Evolutionary conservation across 139 green algal genomes (phyloP).

Genomic region (Trebouxia sp.): DNA sequence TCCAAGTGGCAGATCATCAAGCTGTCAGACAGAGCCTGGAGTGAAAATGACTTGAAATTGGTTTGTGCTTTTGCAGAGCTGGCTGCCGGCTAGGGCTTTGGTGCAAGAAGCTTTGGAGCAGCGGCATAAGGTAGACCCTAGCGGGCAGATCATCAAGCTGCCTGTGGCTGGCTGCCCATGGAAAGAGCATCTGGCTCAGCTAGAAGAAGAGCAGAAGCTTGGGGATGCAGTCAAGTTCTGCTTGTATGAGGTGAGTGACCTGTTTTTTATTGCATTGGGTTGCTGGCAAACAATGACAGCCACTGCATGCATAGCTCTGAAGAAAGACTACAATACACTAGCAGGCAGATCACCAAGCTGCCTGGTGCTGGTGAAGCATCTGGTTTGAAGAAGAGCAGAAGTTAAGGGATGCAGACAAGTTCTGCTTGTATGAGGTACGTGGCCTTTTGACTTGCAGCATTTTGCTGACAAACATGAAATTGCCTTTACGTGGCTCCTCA

Average conservation of each 20-base stretch:
- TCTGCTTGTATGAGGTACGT: constrained; percentile 62
- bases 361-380: constrained; percentile 69
- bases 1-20: too few relatives aligned
- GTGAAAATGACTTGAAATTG: too few relatives aligned
- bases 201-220: constrained; percentile 87
- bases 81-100: constrained; percentile 83
- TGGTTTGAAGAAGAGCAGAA: constrained; percentile 88
- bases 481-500: too few relatives aligned
- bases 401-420: constrained; percentile 51
- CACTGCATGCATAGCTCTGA: neutral
- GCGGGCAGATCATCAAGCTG: constrained; percentile 68
- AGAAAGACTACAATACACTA: constrained; percentile 35
- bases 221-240: constrained; percentile 52
- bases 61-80: constrained; percentile 61
- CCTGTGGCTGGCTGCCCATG: constrained; percentile 74
- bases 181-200: constrained; percentile 95
- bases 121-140: constrained; percentile 54
- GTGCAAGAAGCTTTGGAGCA: constrained; percentile 62
- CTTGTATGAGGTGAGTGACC: constrained; percentile 68
- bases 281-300: neutral
- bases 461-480: too few relatives aligned
- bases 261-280: too few relatives aligned
- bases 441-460: too few relatives aligned
- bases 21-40: too few relatives aligned
- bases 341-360: constrained; percentile 63